Percentiles rank a stretch among this genome's conserved stretches.
Evolutionary conservation across 805 yeast genomes (phyloP).

Genomic region (Blastobotrys muscicola): DNA sequence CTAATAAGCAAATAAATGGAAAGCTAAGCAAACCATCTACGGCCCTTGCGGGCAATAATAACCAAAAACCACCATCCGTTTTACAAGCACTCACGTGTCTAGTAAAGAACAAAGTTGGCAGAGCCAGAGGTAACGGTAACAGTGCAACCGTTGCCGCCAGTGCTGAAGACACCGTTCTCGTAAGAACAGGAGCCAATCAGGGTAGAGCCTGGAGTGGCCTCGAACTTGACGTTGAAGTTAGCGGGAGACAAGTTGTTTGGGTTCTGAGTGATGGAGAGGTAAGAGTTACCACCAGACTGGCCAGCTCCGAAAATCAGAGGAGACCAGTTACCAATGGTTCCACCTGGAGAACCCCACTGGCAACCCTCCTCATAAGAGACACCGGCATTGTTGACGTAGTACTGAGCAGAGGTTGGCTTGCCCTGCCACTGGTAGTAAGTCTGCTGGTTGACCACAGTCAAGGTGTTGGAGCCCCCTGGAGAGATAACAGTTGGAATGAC

Average conservation of each 20-base stretch:
- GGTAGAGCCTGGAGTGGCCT: slow-evolving; percentile 51
- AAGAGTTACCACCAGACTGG: slow-evolving; percentile 58
- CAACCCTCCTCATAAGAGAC: slow-evolving; percentile 85
- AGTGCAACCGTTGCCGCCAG: slow-evolving; percentile 81
- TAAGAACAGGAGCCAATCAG: slow-evolving; percentile 72
- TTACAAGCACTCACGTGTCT: slow-evolving; percentile 14
- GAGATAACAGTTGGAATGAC: slow-evolving; percentile 79
- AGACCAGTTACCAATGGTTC: slow-evolving; percentile 95
- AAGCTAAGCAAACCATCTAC: too few relatives aligned
- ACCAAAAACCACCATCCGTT: too few relatives aligned
- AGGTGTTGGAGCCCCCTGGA: slow-evolving; percentile 55
- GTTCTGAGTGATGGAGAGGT: slow-evolving; percentile 88
- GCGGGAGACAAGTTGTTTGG: slow-evolving; percentile 71
- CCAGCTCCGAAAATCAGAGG: slow-evolving; percentile 95
- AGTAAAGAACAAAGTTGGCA: slow-evolving; percentile 75
- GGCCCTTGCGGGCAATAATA: too few relatives aligned
- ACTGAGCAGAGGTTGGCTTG: slow-evolving; percentile 81
- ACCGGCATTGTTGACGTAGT: slow-evolving; percentile 96
- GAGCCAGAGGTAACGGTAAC: slow-evolving; percentile 77
- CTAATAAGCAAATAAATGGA: too few relatives aligned
- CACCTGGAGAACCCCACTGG: slow-evolving; percentile 77
- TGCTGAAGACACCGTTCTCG: slow-evolving; percentile 66
- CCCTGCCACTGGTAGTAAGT: slow-evolving; percentile 79
- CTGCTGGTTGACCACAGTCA: slow-evolving; percentile 73
- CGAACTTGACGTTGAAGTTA: slow-evolving; percentile 71